These are phyloP conservation scores for Aspergillus amoenus DNA, from an alignment of 2,329 filamentous ascomycete species.

Conservation along the genomic window DNA sequence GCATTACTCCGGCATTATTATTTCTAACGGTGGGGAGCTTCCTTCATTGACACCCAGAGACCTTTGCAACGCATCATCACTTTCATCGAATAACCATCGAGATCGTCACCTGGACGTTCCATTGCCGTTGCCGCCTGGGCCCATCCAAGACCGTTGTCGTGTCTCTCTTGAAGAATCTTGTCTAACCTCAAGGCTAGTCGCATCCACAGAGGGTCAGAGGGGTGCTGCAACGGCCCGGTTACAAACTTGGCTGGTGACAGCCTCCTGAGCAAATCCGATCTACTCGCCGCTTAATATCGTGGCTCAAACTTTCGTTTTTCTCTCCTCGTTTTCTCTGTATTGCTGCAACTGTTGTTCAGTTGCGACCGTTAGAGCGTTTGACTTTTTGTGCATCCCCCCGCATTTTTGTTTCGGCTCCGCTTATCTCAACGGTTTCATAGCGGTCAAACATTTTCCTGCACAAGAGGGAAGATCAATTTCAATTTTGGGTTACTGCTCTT, in stretches of 20 bases:
- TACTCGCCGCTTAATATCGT: constrained; percentile 1
- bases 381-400: constrained; percentile 2
- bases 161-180: constrained; percentile 5
- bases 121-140: constrained; percentile 2
- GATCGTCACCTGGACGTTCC: not conserved
- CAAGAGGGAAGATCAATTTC: not conserved
- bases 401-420: constrained; percentile 2
- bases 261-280: not conserved
- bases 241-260: constrained; percentile 10
- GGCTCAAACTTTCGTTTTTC: not conserved
- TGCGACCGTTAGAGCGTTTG: not conserved
- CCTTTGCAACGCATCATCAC: not conserved
- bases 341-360: not conserved
- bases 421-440: not conserved
- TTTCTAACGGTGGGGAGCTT: constrained; percentile 1
- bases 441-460: not conserved
- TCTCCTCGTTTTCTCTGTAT: not conserved
- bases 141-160: constrained; percentile 5
- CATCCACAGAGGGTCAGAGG: constrained; percentile 9
- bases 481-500: not conserved
- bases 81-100: not conserved
- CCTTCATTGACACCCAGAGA: not conserved
- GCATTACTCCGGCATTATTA: constrained; percentile 1
- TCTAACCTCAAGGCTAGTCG: constrained; percentile 9
- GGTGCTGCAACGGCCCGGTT: constrained; percentile 8